phyloP scores from a whole-genome alignment of 2,329 filamentous ascomycete species.

The Monascus ruber region DNA sequence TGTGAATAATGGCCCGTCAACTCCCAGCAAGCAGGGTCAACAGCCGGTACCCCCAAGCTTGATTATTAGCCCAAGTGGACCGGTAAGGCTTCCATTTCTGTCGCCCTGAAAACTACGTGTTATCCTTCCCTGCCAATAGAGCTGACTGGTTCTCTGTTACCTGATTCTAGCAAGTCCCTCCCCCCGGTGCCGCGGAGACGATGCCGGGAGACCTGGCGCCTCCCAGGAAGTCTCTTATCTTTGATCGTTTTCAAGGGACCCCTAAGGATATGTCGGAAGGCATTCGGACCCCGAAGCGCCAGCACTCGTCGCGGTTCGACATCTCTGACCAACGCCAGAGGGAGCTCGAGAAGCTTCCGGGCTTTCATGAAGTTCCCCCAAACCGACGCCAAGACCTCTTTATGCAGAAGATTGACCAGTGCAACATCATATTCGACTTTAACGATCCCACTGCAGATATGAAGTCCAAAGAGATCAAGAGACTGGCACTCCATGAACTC shows the following conservation, averaged over 20 bases:
- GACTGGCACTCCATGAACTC: constrained; percentile 86
- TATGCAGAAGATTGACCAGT: constrained; percentile 99
- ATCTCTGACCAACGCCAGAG: constrained; percentile 82
- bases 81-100: constrained; percentile 48
- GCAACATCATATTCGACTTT: constrained; percentile 99
- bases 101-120: neutral
- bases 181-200: constrained; percentile 86
- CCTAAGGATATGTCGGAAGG: constrained; percentile 96
- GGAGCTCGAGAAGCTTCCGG: constrained; percentile 91
- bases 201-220: constrained; percentile 97
- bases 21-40: constrained; percentile 50
- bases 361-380: constrained; percentile 94
- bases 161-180: constrained; percentile 63
- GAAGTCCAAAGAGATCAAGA: constrained; percentile 99
- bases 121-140: neutral
- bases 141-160: neutral
- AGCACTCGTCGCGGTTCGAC: constrained; percentile 95
- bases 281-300: constrained; percentile 85
- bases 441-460: constrained; percentile 97
- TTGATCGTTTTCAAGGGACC: constrained; percentile 80
- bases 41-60: constrained; percentile 68
- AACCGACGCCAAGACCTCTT: constrained; percentile 93
- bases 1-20: constrained; percentile 43
- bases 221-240: constrained; percentile 85
- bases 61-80: constrained; percentile 86